Base-by-base conservation (phyloP, 1,139 yeast species). In the Blastobotrys indianensis region DNA sequence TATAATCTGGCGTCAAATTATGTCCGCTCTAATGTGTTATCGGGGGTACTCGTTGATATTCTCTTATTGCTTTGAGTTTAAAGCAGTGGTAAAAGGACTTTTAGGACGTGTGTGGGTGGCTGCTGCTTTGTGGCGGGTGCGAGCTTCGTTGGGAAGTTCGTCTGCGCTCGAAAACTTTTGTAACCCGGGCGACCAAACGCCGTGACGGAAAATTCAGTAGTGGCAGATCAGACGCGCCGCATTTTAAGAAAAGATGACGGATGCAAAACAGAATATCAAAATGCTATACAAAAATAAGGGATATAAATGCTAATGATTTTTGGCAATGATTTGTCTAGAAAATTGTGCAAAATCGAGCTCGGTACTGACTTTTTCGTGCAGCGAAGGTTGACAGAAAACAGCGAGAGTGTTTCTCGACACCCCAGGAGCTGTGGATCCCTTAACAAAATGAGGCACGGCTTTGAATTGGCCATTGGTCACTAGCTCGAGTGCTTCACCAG, bases 371-470 rank as follows among this genome's bases (percentile, higher is more conserved):
- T 50, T 58, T 45, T 75, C 80, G 42, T 75, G 72, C 48, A 80
- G 64, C 44, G 76, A 72, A 1, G 85, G 85, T 60, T 80, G 85
- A 56, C 82, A 76, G 55, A 80, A 80, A 3, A 80, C 80, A 0
- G 85, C 85, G 50, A 79, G 63, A 0, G 85, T 79, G 54, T 76
- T 78, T 49, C 85, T 64, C 17, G 77, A 70, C 25, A 77, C 62
- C 7, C 58, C 55, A 1, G 72, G 67, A 4, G 60, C 39, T 3
- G 47, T 40, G 13, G 58, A 49, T 1, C 79, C 82, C 48, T 67
- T 69, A 12, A 79, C 85, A 49, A 68, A 74, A 57, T 80, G 85
- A 1, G 83, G 77, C 9, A 79, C 84, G 1, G 83, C 84, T 57
- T 72, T 75, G 62, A 80, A 77, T 30, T 63, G 62, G 11, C 72